Evolutionary conservation across 306 rosid genomes (phyloP).

Genomic region (Canavalia ensiformis): DNA sequence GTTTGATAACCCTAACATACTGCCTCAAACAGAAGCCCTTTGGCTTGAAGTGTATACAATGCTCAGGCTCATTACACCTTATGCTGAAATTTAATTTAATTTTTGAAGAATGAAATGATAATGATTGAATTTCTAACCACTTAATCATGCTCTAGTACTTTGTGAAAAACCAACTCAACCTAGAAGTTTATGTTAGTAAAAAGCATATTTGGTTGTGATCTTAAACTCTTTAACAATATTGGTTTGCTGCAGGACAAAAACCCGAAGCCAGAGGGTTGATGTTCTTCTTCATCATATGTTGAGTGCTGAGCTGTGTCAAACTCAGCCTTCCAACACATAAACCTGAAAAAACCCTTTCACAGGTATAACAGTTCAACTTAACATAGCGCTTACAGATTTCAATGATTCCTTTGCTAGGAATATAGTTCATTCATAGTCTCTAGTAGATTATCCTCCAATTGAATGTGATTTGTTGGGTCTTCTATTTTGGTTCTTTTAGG

Average conservation of each 20-base stretch:
- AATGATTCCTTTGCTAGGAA: conserved; percentile 14
- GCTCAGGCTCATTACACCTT: conserved; percentile 12
- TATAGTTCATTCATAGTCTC: conserved; percentile 23
- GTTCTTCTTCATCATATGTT: conserved; percentile 95
- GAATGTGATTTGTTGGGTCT: neutral
- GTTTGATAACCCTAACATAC: conserved; percentile 11
- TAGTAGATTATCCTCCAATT: conserved; percentile 33
- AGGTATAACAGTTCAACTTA: conserved; percentile 42
- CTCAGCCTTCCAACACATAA: conserved; percentile 59
- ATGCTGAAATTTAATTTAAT: conserved; percentile 34
- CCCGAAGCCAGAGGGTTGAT: conserved; percentile 86
- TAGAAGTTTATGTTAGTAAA: conserved; percentile 31
- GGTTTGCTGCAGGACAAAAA: conserved; percentile 75
- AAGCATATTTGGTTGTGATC: conserved; percentile 28
- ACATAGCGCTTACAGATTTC: conserved; percentile 15
- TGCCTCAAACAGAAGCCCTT: conserved; percentile 1
- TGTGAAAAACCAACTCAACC: conserved; percentile 22
- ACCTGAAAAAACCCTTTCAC: conserved; percentile 32
- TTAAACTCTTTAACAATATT: conserved; percentile 14
- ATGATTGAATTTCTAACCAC: conserved; percentile 22
- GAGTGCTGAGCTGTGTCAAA: conserved; percentile 78
- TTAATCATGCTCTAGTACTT: conserved; percentile 18
- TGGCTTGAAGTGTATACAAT: conserved; percentile 29
- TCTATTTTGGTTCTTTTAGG: conserved; percentile 26
- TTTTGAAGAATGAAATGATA: conserved; percentile 13